Conservation (phyloP, 1,284 basidiomycete species). For the Exsudoporus floridanus region DNA sequence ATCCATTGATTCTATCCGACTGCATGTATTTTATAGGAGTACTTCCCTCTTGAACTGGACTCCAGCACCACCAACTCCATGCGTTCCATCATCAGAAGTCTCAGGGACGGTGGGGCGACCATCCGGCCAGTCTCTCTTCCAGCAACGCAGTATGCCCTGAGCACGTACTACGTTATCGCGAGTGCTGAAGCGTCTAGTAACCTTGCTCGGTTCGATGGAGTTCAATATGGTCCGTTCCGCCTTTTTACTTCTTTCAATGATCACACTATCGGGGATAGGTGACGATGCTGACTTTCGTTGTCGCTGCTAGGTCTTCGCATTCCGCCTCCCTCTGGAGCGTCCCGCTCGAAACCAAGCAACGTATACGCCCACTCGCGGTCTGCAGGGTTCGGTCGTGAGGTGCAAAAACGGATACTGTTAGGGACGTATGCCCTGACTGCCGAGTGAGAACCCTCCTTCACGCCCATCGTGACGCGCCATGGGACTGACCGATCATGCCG, state of each 20-base stretch:
- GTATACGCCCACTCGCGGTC: constrained; percentile 64
- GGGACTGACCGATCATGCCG: not conserved
- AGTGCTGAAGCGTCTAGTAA: constrained; percentile 95
- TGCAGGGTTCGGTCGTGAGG: constrained; percentile 80
- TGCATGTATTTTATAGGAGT: constrained; percentile 52
- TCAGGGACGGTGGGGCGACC: constrained; percentile 65
- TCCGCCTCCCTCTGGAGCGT: constrained; percentile 42
- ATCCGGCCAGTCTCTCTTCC: constrained; percentile 79
- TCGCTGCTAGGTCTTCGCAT: constrained; percentile 49
- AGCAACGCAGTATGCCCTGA: constrained; percentile 75
- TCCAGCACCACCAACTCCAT: constrained; percentile 48
- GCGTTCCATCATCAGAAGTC: constrained; percentile 46
- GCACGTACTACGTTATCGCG: constrained; percentile 94
- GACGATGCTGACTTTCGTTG: not conserved
- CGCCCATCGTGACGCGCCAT: not conserved
- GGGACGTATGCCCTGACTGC: constrained; percentile 92
- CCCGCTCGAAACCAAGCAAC: constrained; percentile 45
- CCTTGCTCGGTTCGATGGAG: constrained; percentile 87
- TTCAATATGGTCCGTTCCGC: constrained; percentile 59
- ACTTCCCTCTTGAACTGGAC: constrained; percentile 76
- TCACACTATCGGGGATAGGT: not conserved
- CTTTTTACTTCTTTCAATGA: not conserved
- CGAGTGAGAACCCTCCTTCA: constrained; percentile 57
- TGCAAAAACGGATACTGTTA: constrained; percentile 84
- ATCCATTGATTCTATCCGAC: not conserved